phyloP scores from a whole-genome alignment of 306 rosid species.

The Cajanus cajan region DNA sequence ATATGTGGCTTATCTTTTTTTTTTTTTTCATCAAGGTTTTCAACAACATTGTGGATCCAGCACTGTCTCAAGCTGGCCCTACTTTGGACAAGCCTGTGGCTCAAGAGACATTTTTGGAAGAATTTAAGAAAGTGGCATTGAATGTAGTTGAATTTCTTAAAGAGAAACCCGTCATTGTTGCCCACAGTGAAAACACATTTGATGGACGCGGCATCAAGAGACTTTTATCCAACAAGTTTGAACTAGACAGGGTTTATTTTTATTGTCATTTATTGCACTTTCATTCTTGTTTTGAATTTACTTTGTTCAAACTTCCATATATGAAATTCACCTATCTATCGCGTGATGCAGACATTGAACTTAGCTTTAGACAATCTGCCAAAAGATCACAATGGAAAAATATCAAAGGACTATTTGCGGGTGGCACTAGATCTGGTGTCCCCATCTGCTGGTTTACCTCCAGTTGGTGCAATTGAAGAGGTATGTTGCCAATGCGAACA shows the following conservation, averaged over 20 bases:
- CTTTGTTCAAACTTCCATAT: not conserved
- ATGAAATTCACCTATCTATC: conserved; percentile 1
- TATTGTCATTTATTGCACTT: not conserved
- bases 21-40: conserved; percentile 46
- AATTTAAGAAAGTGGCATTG: conserved; percentile 67
- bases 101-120: conserved; percentile 66
- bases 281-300: not conserved
- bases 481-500: conserved; percentile 39
- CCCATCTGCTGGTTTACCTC: conserved; percentile 87
- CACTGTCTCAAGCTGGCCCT: conserved; percentile 42
- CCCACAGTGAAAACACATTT: conserved; percentile 89
- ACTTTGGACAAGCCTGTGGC: conserved; percentile 50
- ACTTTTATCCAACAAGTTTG: conserved; percentile 85
- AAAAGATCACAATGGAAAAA: conserved; percentile 70
- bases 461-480: conserved; percentile 77
- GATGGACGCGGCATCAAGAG: conserved; percentile 80
- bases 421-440: conserved; percentile 63
- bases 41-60: conserved; percentile 63
- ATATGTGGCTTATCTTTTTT: not conserved
- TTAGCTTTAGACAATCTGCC: conserved; percentile 62
- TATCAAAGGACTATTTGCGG: conserved; percentile 61
- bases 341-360: conserved; percentile 58
- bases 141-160: conserved; percentile 30
- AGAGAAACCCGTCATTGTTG: conserved; percentile 52
- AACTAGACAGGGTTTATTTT: conserved; percentile 77